A percentile compares a stretch with the other conserved stretches of the same genome.
Conservation (phyloP, 1,139 yeast genomes). For the Trichomonascaceae sp. region DNA sequence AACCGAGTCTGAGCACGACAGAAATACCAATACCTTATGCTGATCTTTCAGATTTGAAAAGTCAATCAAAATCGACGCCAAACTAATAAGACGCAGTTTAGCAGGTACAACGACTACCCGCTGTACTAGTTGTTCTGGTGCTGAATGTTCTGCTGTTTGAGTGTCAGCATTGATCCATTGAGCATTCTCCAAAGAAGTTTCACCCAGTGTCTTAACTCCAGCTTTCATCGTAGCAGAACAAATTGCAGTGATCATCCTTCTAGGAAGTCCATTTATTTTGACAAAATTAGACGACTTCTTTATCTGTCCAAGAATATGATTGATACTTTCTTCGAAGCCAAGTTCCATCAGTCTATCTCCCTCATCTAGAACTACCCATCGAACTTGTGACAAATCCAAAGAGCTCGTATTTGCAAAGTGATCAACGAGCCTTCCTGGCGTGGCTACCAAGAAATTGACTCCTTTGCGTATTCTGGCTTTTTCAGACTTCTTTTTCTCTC, state of each 20-base stretch:
- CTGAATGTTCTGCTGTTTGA: slow-evolving; percentile 32
- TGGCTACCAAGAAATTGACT: slow-evolving; percentile 79
- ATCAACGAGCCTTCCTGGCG: slow-evolving; percentile 89
- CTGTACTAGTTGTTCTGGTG: slow-evolving; percentile 89
- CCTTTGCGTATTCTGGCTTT: slow-evolving; percentile 89
- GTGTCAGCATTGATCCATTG: slow-evolving; percentile 48
- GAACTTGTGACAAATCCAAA: slow-evolving; percentile 61
- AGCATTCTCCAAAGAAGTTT: slow-evolving; percentile 61
- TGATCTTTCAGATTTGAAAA: slow-evolving; percentile 34
- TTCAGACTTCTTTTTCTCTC: slow-evolving; percentile 88
- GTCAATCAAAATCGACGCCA: slow-evolving; percentile 58
- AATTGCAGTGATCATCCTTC: slow-evolving; percentile 63
- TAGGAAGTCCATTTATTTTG: slow-evolving; percentile 48
- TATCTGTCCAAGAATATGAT: slow-evolving; percentile 58
- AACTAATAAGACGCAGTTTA: slow-evolving; percentile 74
- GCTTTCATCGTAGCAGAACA: slow-evolving; percentile 94
- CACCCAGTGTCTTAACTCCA: slow-evolving; percentile 74
- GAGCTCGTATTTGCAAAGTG: slow-evolving; percentile 84
- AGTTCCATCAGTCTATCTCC: slow-evolving; percentile 93
- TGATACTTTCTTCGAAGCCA: slow-evolving; percentile 90
- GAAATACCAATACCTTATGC: slow-evolving; percentile 70
- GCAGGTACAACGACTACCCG: slow-evolving; percentile 81
- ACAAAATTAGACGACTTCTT: slow-evolving; percentile 32
- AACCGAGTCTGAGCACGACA: slow-evolving; percentile 92
- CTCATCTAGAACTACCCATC: slow-evolving; percentile 87